Evolutionary conservation across 805 yeast genomes (phyloP).

Genomic region (Teunomyces panamensis): DNA sequence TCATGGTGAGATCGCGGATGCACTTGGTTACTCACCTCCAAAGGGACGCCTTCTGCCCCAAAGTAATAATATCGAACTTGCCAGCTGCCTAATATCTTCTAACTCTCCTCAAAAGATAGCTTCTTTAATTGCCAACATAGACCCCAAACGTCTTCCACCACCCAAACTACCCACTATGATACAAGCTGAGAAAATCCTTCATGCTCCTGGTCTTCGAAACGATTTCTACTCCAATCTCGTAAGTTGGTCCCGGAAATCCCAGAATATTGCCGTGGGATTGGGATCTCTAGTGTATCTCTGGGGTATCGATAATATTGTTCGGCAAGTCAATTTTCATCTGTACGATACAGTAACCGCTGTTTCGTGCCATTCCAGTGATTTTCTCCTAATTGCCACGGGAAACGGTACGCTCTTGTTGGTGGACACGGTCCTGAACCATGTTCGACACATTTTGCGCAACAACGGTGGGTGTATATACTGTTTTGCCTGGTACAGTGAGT

Average conservation of each 20-base stretch:
- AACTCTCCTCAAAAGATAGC: slow-evolving; percentile 10
- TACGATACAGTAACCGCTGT: slow-evolving; percentile 55
- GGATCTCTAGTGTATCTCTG: slow-evolving; percentile 59
- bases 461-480: slow-evolving; percentile 50
- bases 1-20: slow-evolving; percentile 45
- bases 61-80: slow-evolving; percentile 8
- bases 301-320: slow-evolving; percentile 45
- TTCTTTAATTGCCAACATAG: slow-evolving; percentile 7
- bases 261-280: slow-evolving; percentile 64
- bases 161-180: slow-evolving; percentile 5
- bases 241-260: slow-evolving; percentile 60
- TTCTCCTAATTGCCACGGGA: slow-evolving; percentile 55
- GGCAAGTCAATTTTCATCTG: slow-evolving; percentile 44
- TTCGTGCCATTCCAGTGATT: slow-evolving; percentile 49
- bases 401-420: slow-evolving; percentile 52
- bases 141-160: not conserved
- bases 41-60: not conserved
- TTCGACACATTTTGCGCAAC: slow-evolving; percentile 13
- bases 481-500: slow-evolving; percentile 55
- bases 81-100: slow-evolving; percentile 14
- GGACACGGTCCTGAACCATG: slow-evolving; percentile 29
- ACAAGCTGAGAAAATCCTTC: slow-evolving; percentile 15
- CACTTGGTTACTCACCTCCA: slow-evolving; percentile 39
- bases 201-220: slow-evolving; percentile 67
- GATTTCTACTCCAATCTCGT: slow-evolving; percentile 77